phyloP scores from a whole-genome alignment of 495 filamentous ascomycete genomes.

The Trichoderma parareesei region DNA sequence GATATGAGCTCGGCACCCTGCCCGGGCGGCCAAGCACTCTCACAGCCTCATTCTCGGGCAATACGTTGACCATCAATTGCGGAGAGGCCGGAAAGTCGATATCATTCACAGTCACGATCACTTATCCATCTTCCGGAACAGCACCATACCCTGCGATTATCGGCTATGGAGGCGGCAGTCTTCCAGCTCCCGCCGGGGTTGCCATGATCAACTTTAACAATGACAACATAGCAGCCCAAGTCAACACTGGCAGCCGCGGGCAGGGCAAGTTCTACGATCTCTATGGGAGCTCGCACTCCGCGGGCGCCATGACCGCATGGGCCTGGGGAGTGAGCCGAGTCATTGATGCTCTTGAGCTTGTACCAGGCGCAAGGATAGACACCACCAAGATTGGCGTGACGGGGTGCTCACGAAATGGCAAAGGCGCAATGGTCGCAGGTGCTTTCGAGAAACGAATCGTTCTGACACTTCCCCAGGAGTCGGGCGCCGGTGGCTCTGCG shows the following conservation, averaged over 20 bases:
- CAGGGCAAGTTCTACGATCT: slow-evolving; percentile 42
- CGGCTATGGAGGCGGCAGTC: slow-evolving; percentile 33
- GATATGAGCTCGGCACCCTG: slow-evolving; percentile 44
- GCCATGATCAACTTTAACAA: slow-evolving; percentile 43
- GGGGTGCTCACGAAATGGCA: slow-evolving; percentile 47
- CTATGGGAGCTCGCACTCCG: slow-evolving; percentile 37
- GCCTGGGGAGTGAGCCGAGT: slow-evolving; percentile 45
- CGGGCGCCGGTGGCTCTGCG: slow-evolving; percentile 39
- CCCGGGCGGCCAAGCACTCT: slow-evolving; percentile 35
- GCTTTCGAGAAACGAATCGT: slow-evolving; percentile 43
- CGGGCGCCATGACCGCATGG: slow-evolving; percentile 44
- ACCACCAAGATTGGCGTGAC: slow-evolving; percentile 39
- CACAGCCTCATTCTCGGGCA: slow-evolving; percentile 31
- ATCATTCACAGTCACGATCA: slow-evolving; percentile 36
- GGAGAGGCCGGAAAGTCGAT: slow-evolving; percentile 39
- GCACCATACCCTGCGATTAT: slow-evolving; percentile 43
- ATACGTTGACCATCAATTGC: slow-evolving; percentile 31
- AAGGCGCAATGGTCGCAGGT: slow-evolving; percentile 45
- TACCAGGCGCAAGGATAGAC: slow-evolving; percentile 37
- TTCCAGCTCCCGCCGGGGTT: slow-evolving; percentile 41
- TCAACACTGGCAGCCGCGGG: slow-evolving; percentile 29
- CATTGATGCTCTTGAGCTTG: slow-evolving; percentile 44
- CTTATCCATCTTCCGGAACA: slow-evolving; percentile 26
- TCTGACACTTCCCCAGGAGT: slow-evolving; percentile 45
- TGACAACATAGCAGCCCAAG: slow-evolving; percentile 38